phyloP scores from a whole-genome alignment of 177 flowering plant genomes.

The Vitis hybrid region DNA sequence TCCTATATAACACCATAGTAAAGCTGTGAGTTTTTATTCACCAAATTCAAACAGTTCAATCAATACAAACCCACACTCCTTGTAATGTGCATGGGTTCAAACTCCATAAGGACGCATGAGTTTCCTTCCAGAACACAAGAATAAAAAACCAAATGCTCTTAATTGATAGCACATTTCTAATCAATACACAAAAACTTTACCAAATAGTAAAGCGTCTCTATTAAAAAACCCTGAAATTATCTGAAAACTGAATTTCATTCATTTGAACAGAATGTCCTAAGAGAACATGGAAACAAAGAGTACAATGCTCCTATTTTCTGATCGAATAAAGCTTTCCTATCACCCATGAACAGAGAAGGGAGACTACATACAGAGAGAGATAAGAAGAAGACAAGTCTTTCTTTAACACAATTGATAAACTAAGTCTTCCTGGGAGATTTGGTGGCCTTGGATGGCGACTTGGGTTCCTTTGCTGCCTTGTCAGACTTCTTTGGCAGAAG shows the following conservation, averaged over 20 bases:
- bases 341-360: not conserved
- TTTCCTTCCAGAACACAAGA: no score
- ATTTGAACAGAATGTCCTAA: slow-evolving; percentile 1
- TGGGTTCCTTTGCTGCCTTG: slow-evolving; percentile 33
- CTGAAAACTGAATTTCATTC: not conserved
- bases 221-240: not conserved
- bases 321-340: not conserved
- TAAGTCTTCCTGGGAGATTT: slow-evolving; percentile 47
- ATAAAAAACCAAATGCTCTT: no score
- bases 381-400: not conserved
- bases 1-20: no score
- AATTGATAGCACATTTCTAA: no score
- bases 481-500: slow-evolving; percentile 51
- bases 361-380: slow-evolving; percentile 6
- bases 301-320: not conserved
- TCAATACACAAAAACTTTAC: not conserved
- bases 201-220: not conserved
- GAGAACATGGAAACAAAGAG: not conserved
- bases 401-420: not conserved
- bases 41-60: no score
- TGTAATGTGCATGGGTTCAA: no score
- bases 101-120: no score
- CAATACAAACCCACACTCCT: no score
- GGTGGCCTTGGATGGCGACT: slow-evolving; percentile 42
- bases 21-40: no score